Evolutionary conservation across 495 filamentous ascomycete genomes (phyloP).

Genomic region (Penicillium simplicissimum): DNA sequence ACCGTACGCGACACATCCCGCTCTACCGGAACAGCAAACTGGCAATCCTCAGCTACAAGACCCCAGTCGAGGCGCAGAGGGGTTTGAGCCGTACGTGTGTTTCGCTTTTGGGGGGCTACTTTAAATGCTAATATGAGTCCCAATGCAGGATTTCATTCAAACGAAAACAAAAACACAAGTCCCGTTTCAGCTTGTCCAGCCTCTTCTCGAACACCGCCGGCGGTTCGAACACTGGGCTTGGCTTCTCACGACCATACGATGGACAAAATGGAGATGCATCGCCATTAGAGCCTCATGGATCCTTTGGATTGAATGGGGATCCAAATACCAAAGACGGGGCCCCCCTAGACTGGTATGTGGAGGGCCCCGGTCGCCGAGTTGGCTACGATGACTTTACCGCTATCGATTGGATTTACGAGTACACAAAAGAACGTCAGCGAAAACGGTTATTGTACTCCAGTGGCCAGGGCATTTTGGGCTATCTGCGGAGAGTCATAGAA

Average conservation of each 20-base stretch:
- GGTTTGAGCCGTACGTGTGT: constrained; percentile 47
- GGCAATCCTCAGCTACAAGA: constrained; percentile 15
- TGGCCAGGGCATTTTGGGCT: constrained; percentile 70
- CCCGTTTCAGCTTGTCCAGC: constrained; percentile 56
- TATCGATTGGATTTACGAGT: constrained; percentile 99
- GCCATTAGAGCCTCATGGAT: constrained; percentile 23
- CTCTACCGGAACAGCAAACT: constrained; percentile 18
- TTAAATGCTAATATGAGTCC: constrained; percentile 14
- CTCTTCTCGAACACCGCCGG: constrained; percentile 50
- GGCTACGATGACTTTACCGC: constrained; percentile 96
- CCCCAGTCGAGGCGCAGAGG: constrained; percentile 38
- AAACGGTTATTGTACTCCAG: constrained; percentile 71
- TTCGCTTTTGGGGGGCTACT: neutral
- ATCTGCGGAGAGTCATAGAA: constrained; percentile 71
- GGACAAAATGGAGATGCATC: constrained; percentile 33
- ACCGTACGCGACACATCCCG: constrained; percentile 10
- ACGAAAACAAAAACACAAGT: constrained; percentile 69
- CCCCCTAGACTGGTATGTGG: constrained; percentile 82
- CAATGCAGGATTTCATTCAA: constrained; percentile 73
- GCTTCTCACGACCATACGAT: constrained; percentile 24
- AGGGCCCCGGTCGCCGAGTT: constrained; percentile 86
- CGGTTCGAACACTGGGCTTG: constrained; percentile 28
- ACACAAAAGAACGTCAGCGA: constrained; percentile 92
- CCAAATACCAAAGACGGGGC: constrained; percentile 62
- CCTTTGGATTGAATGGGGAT: constrained; percentile 40